Conservation (phyloP, 129 eudicot species). For the Helianthus tuberosus region DNA sequence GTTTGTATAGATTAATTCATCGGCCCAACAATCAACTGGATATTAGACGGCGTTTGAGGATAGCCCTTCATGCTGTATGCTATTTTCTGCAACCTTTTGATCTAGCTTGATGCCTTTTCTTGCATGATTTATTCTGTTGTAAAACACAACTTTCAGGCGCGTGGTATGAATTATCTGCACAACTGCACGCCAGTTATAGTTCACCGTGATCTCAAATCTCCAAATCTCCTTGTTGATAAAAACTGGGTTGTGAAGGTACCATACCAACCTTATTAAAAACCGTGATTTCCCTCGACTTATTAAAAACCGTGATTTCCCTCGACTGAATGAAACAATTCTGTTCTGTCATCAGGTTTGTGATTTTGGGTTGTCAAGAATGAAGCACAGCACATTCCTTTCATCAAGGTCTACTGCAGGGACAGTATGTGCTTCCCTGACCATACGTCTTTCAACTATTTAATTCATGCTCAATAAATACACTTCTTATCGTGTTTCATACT, state of each 20-base stretch:
- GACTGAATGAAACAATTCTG: slow-evolving; percentile 11
- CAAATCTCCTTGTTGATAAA: slow-evolving; percentile 93
- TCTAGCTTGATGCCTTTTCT: slow-evolving; percentile 14
- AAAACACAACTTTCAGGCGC: slow-evolving; percentile 51
- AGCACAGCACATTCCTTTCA: slow-evolving; percentile 90
- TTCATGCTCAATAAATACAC: background rate
- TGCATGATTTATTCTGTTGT: background rate
- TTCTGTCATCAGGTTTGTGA: slow-evolving; percentile 72
- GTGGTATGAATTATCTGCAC: slow-evolving; percentile 98
- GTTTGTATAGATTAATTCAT: slow-evolving; percentile 89
- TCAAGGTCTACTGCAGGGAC: slow-evolving; percentile 95
- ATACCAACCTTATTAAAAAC: slow-evolving; percentile 11
- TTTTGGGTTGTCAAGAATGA: slow-evolving; percentile 96
- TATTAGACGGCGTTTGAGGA: slow-evolving; percentile 87
- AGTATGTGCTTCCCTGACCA: slow-evolving; percentile 45
- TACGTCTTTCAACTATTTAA: background rate
- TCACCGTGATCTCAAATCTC: slow-evolving; percentile 94
- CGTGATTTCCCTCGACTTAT: background rate
- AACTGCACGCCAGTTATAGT: slow-evolving; percentile 86
- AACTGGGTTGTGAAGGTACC: slow-evolving; percentile 97
- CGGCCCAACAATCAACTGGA: slow-evolving; percentile 91
- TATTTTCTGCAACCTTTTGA: slow-evolving; percentile 22
- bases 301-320: background rate
- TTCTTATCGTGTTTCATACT: too few species aligned
- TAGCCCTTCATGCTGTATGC: slow-evolving; percentile 92